phyloP scores from a whole-genome alignment of 2,329 filamentous ascomycete genomes.

The Rhytidhysteron rufulum region DNA sequence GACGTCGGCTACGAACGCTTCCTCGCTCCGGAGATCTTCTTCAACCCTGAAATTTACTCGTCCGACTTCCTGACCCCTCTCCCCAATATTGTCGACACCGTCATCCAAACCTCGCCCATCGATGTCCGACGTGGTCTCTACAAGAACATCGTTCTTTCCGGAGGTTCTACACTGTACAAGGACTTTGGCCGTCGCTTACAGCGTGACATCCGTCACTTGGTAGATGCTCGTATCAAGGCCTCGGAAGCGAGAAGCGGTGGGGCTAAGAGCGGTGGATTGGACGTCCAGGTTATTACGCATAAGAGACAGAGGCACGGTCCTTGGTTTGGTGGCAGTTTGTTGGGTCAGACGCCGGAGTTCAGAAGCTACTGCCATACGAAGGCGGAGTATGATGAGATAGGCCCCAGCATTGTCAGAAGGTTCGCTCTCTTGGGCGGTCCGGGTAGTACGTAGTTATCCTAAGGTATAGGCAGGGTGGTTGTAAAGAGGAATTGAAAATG shows the following conservation, averaged over 20 bases:
- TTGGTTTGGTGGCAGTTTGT: slow-evolving; percentile 95
- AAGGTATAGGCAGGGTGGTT: no score
- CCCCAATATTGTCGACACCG: slow-evolving; percentile 88
- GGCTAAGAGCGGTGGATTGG: slow-evolving; percentile 87
- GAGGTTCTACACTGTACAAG: slow-evolving; percentile 96
- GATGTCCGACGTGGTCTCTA: slow-evolving; percentile 95
- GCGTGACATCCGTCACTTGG: slow-evolving; percentile 92
- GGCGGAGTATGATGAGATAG: slow-evolving; percentile 80
- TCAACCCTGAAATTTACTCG: slow-evolving; percentile 99
- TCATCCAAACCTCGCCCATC: slow-evolving; percentile 96
- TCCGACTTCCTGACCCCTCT: slow-evolving; percentile 97
- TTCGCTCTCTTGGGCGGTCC: slow-evolving; percentile 92
- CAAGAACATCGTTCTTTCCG: slow-evolving; percentile 99
- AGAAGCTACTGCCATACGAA: slow-evolving; percentile 92
- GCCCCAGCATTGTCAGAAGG: slow-evolving; percentile 89
- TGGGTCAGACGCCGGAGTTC: slow-evolving; percentile 97
- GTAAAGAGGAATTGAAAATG: neutral
- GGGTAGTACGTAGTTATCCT: slow-evolving; percentile 64
- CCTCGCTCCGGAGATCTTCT: slow-evolving; percentile 97
- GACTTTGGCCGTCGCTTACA: slow-evolving; percentile 95
- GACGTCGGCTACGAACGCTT: slow-evolving; percentile 98
- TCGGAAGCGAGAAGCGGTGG: slow-evolving; percentile 90
- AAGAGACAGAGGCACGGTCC: slow-evolving; percentile 96
- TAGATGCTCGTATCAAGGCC: slow-evolving; percentile 86
- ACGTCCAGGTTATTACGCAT: slow-evolving; percentile 96